phyloP scores from a whole-genome alignment of 1,139 yeast genomes.

The Yamadazyma kanchanaburiensis region DNA sequence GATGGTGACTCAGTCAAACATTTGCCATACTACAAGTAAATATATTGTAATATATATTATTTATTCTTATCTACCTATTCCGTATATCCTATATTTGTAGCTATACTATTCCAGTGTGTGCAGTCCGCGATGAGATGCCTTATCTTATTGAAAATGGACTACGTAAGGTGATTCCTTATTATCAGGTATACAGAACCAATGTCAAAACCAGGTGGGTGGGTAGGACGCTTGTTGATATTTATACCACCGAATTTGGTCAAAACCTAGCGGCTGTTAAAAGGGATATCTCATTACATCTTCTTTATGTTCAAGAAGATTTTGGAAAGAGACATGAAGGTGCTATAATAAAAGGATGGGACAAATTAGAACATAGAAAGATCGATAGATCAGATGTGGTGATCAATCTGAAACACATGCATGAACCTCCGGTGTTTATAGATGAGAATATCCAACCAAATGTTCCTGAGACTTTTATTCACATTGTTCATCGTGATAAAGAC shows the following conservation, averaged over 20 bases:
- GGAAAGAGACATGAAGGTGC: slow-evolving; percentile 15
- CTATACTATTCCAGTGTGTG: too few relatives aligned
- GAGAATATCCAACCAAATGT: slow-evolving; percentile 10
- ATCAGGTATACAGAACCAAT: slow-evolving; percentile 32
- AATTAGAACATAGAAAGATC: slow-evolving; percentile 21
- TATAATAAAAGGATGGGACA: slow-evolving; percentile 18
- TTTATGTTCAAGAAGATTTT: slow-evolving; percentile 24
- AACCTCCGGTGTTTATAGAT: slow-evolving; percentile 48
- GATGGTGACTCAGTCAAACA: too few relatives aligned
- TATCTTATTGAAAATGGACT: slow-evolving; percentile 35
- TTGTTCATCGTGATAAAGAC: slow-evolving; percentile 46
- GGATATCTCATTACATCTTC: slow-evolving; percentile 19
- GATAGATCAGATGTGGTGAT: slow-evolving; percentile 49
- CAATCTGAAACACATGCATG: slow-evolving; percentile 56
- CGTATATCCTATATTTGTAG: too few relatives aligned
- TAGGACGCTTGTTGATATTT: slow-evolving; percentile 40
- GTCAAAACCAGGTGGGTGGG: slow-evolving; percentile 52
- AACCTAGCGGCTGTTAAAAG: slow-evolving; percentile 16
- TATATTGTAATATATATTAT: too few relatives aligned
- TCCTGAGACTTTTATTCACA: slow-evolving; percentile 22
- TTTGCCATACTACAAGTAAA: too few relatives aligned
- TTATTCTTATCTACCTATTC: too few relatives aligned
- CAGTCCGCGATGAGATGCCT: too few relatives aligned
- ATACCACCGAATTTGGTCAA: slow-evolving; percentile 44
- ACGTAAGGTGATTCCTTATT: slow-evolving; percentile 47